Base-by-base conservation (phyloP, 352 stramenopile genomes). In the Phytophthora kernoviae region DNA sequence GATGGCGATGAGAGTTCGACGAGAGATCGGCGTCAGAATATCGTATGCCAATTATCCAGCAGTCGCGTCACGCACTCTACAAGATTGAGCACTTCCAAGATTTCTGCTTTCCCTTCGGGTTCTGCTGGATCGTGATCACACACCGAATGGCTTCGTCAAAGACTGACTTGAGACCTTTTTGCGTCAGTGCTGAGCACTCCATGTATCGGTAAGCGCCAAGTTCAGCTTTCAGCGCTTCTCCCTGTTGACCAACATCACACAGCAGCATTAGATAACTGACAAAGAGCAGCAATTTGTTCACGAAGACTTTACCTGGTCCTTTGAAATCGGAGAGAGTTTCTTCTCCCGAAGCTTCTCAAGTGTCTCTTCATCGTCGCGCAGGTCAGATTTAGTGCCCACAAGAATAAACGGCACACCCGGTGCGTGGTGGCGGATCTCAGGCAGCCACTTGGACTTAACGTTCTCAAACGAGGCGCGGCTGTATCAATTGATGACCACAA, bases 381-480 rank as follows among this genome's bases (percentile, higher is more conserved):
- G 57, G 67, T 98, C 94, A 9, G 95, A 78, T 73, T 98, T 98
- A n/a, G 93, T 98, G 27, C 96, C 94, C 0, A 98, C 93, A 15
- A 98, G 78, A 59, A 98, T 98, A 73, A 98, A 98, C 2, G 94
- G 94, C 30, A 98, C 90, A 30, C 88, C 86, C 4, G 87, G 90
- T 14, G 87, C 84, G 52, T 97, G 83, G 56, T 96, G 87, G 54
- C 84, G 79, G 61, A 97, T 95, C 67, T 97, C 91, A 1, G 89
- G 88, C 26, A 93, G 75, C 91, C 90, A 97, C 66, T 98, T 99
- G 62, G 87, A 91, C 64, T 93, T 93, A 39, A 98, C 91, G 69
- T 99, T 98, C 62, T 98, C 94, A 68, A 98, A 98, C 8, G 88
- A 97, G 5, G 86, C 89, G 15, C 87, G 88, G 59, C 85, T 96